A percentile compares a stretch with the other conserved stretches of the same genome.
Conservation (phyloP, 2,329 filamentous ascomycete genomes). For the Trichophyton mentagrophytes region DNA sequence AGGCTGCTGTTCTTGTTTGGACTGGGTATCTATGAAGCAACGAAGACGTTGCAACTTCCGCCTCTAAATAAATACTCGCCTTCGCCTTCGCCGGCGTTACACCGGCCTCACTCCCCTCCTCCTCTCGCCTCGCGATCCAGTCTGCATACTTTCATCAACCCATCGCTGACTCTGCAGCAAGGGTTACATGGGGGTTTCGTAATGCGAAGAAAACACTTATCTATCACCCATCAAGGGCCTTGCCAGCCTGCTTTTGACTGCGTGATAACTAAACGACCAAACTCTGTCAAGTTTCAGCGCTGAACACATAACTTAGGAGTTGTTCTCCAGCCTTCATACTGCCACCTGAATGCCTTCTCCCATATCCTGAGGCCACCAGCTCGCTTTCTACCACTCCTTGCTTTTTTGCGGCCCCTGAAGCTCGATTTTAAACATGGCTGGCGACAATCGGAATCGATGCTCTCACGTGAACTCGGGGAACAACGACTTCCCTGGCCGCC, state of each 20-base stretch:
- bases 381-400: background rate
- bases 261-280: too few species aligned
- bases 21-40: background rate
- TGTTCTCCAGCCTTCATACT: background rate
- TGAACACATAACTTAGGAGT: background rate
- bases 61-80: background rate
- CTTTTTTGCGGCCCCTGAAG: background rate
- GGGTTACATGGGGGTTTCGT: background rate
- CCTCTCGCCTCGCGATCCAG: background rate
- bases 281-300: background rate
- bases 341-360: background rate
- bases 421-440: background rate
- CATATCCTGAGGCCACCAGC: background rate
- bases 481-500: too few species aligned
- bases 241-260: background rate
- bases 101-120: background rate
- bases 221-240: background rate
- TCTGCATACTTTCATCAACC: background rate
- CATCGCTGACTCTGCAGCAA: background rate
- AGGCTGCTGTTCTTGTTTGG: background rate
- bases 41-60: background rate
- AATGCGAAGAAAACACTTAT: background rate
- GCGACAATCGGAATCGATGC: background rate
- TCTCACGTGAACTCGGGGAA: background rate
- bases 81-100: background rate